Percentiles rank a stretch among this genome's conserved stretches.
These are phyloP conservation scores for Psidium friedrichsthalianum DNA, from an alignment of 345 rosid species.

Conservation along the genomic window DNA sequence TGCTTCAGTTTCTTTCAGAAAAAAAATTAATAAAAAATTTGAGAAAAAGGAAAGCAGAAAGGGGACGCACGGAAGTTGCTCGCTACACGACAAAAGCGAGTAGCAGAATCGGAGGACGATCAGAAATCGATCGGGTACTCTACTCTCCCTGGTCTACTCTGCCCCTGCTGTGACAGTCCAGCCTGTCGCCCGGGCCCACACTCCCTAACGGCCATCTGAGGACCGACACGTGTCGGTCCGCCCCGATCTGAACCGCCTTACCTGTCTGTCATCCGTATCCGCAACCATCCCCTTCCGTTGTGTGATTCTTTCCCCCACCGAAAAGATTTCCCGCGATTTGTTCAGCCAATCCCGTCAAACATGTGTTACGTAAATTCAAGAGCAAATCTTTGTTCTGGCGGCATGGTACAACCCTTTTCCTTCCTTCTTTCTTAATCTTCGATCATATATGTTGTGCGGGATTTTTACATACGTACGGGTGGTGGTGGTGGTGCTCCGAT, in stretches of 20 bases:
- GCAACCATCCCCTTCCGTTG: not conserved
- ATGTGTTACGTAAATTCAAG: too few species aligned
- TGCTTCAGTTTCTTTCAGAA: not conserved
- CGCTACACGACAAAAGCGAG: conserved; percentile 35
- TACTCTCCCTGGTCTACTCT: too few species aligned
- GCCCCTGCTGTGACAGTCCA: conserved; percentile 25
- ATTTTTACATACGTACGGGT: too few species aligned
- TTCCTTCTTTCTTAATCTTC: too few species aligned
- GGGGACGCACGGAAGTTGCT: conserved; percentile 30
- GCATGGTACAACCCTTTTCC: too few species aligned
- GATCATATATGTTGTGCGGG: too few species aligned
- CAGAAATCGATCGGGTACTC: not conserved
- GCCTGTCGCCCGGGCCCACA: conserved; percentile 25
- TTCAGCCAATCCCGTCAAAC: too few species aligned
- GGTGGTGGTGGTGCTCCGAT: not conserved
- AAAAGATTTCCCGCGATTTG: too few species aligned
- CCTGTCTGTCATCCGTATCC: conserved; percentile 4
- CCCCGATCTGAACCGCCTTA: conserved; percentile 18
- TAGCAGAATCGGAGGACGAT: conserved; percentile 27
- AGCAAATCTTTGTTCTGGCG: too few species aligned
- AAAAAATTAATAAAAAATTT: not conserved
- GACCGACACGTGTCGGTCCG: conserved; percentile 27
- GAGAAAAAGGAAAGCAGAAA: not conserved
- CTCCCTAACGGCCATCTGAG: conserved; percentile 15
- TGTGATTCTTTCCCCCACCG: too few species aligned